Evolutionary conservation across 371 early-diverging fungal genomes (phyloP).

Genomic region (Mortierella sp.): DNA sequence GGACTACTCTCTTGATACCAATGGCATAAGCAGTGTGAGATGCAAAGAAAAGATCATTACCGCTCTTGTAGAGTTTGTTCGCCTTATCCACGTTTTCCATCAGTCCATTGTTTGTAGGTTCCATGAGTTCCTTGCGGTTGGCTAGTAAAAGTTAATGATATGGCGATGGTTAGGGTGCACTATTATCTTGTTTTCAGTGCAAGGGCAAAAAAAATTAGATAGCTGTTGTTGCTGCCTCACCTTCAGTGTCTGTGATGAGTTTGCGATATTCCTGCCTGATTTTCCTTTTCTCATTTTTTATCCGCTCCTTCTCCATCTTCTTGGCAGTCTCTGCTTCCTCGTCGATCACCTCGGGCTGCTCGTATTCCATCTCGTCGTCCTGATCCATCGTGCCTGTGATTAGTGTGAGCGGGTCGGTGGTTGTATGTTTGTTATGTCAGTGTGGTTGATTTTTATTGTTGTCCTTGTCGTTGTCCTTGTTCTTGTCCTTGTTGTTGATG

Average conservation of each 20-base stretch:
- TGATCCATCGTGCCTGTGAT: too few species aligned
- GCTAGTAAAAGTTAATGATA: slow-evolving; percentile 9
- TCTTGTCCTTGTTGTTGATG: not conserved
- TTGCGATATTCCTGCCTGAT: slow-evolving; percentile 65
- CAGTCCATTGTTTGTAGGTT: slow-evolving; percentile 62
- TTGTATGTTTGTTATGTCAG: too few species aligned
- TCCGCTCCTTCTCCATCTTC: slow-evolving; percentile 45
- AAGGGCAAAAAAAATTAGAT: not conserved
- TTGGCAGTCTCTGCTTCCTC: not conserved
- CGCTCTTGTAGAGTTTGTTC: slow-evolving; percentile 67
- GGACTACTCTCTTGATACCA: too few species aligned
- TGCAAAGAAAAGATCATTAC: slow-evolving; percentile 33
- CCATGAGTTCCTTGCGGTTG: slow-evolving; percentile 65
- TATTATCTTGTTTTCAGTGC: not conserved
- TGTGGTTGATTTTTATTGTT: not conserved
- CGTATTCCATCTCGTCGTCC: slow-evolving; percentile 24
- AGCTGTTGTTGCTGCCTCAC: slow-evolving; percentile 37
- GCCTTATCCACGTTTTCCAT: slow-evolving; percentile 65
- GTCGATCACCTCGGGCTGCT: not conserved
- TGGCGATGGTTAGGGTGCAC: not conserved
- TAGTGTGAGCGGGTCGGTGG: too few species aligned
- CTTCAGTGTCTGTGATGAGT: slow-evolving; percentile 64
- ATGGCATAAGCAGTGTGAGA: too few species aligned
- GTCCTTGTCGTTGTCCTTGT: not conserved
- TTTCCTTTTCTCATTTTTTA: slow-evolving; percentile 64